Evolutionary conservation across 176 grass and related monocot species (phyloP).

Genomic region (Carex cristatella): DNA sequence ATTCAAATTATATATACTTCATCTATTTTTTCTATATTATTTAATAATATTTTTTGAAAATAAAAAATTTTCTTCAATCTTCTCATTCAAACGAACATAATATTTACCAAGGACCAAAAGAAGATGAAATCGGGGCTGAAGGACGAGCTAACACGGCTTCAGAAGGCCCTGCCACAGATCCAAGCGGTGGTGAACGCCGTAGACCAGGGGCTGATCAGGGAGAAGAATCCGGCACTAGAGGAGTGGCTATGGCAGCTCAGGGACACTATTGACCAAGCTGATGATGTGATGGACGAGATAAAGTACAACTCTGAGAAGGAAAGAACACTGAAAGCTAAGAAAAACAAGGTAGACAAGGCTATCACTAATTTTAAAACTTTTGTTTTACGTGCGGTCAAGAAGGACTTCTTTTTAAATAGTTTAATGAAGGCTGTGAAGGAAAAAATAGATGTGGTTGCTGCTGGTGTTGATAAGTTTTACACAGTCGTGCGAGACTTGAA

Average conservation of each 20-base stretch:
- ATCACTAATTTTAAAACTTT: neutral
- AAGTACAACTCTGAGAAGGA: neutral
- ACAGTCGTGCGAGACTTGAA: too few species aligned
- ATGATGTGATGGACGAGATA: neutral
- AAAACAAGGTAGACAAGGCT: neutral
- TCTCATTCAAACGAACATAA: too few species aligned
- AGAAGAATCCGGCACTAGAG: neutral
- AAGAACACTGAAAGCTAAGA: neutral
- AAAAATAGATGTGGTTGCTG: too few species aligned
- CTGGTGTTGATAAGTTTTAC: too few species aligned
- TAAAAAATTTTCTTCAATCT: too few species aligned
- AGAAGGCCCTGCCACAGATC: neutral
- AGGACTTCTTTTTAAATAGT: too few species aligned
- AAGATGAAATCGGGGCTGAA: neutral
- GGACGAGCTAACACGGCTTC: neutral
- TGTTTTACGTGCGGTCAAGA: too few species aligned
- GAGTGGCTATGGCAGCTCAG: too few species aligned
- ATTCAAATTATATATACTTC: too few species aligned
- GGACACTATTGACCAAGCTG: neutral
- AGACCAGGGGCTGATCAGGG: conserved; percentile 1
- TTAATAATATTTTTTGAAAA: too few species aligned
- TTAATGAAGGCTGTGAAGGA: too few species aligned
- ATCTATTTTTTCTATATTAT: too few species aligned
- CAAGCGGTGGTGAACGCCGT: neutral
- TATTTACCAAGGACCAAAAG: neutral